Evolutionary conservation across 2,329 filamentous ascomycete genomes (phyloP).

Genomic region (Xylariaceae sp.): DNA sequence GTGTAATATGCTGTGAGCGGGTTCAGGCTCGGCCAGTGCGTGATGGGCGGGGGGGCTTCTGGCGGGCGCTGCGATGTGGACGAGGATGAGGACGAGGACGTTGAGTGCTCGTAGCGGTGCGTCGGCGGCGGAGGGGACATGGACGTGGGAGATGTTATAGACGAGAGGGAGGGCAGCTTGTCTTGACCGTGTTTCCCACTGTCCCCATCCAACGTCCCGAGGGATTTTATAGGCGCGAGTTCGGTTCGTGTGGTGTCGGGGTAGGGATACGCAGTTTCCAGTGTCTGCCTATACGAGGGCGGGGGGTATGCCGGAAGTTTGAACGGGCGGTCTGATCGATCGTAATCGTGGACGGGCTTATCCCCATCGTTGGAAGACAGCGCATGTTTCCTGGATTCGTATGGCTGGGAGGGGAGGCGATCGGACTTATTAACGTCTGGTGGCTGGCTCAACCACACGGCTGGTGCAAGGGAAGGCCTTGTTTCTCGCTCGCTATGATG

Average conservation of each 20-base stretch:
- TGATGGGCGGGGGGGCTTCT: conserved; percentile 25
- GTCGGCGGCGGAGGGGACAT: conserved; percentile 19
- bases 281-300: conserved; percentile 33
- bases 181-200: conserved; percentile 18
- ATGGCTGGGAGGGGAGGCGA: conserved; percentile 2
- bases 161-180: conserved; percentile 39
- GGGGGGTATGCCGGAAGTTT: conserved; percentile 34
- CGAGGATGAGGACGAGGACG: no score
- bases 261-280: conserved; percentile 32
- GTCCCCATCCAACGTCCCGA: no score
- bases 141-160: conserved; percentile 31
- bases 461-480: neutral
- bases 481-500: neutral
- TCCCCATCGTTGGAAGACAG: no score
- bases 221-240: conserved; percentile 38
- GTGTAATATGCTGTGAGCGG: conserved; percentile 45
- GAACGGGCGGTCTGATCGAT: conserved; percentile 27
- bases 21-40: conserved; percentile 45
- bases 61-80: conserved; percentile 22
- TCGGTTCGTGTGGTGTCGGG: conserved; percentile 34
- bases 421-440: conserved; percentile 25
- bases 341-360: conserved; percentile 18
- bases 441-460: conserved; percentile 20
- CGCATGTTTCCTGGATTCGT: conserved; percentile 19
- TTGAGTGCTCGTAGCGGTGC: conserved; percentile 1